Base-by-base conservation (phyloP, 1,139 yeast species). In the Meyerozyma carpophila region DNA sequence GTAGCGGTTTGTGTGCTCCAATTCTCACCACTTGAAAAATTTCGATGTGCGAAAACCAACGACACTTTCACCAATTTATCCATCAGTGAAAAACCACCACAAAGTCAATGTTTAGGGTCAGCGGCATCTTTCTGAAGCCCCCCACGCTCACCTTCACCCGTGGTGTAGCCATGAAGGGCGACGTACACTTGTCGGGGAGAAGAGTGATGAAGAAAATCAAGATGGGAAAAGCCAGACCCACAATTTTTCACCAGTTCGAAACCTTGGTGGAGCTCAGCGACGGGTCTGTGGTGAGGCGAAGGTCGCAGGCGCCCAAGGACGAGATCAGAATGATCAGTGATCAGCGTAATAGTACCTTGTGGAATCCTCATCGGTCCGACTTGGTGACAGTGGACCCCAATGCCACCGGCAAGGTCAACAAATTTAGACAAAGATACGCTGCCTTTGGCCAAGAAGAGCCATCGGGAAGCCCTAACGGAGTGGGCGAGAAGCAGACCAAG, bases 311-410 rank as follows among this genome's bases (percentile, higher is more conserved):
- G 46, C 98, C 98, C 6, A 85, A 89, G 57, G 84, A 79, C 45
- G 96, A 93, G 60, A 74, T 88, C 59, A 75, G 95, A 64, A 81
- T 89, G 79, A 79, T 93, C 55, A 80, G 82, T 43, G 98, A 93
- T 65, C 95, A 87, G 70, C 80, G 96, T 65, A 88, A 87, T 59
- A 82, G 80, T 56, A 79, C 87, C 29, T 66, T 84, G 43, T 93
- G 97, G 96, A 93, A 93, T 65, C 90, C 93, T 43, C 77, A 86
- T 51, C 79, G 91, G 65, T 79, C 85, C 24, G 95, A 90, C 61
- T 71, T 89, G 56, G 78, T 78, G 46, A 77, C 84, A 36, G 75
- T 79, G 32, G 96, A 89, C 62, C 84, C 87, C 28, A 88, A 82
- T 60, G 87, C 94, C 11, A 84, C 90, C 43, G 96, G 96, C 53